phyloP scores from a whole-genome alignment of 108 stramenopile genomes.

The Pseudonitzschia pungens region DNA sequence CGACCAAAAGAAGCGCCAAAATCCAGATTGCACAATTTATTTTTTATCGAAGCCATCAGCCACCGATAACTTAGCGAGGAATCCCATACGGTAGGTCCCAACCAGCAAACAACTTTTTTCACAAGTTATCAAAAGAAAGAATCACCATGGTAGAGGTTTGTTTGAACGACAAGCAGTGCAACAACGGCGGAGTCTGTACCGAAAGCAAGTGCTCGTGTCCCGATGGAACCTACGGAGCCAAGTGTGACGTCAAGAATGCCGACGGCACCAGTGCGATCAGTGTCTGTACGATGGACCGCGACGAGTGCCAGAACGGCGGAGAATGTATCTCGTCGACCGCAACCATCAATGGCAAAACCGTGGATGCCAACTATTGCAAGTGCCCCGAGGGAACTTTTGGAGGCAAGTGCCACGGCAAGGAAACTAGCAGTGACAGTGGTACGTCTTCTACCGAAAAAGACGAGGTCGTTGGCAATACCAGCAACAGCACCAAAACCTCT shows the following conservation, averaged over 20 bases:
- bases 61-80: too few relatives aligned
- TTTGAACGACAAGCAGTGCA: neutral
- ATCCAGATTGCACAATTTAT: too few relatives aligned
- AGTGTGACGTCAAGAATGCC: neutral
- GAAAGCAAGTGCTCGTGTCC: neutral
- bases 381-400: neutral
- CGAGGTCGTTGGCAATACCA: too few relatives aligned
- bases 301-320: neutral
- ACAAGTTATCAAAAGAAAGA: too few relatives aligned
- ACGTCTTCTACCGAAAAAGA: too few relatives aligned
- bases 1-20: too few relatives aligned
- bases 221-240: neutral
- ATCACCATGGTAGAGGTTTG: too few relatives aligned
- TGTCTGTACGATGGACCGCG: neutral
- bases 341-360: neutral
- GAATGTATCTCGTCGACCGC: neutral
- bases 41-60: too few relatives aligned
- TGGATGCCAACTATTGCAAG: slow-evolving; percentile 2
- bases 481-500: too few relatives aligned
- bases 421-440: too few relatives aligned
- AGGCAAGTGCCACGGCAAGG: neutral
- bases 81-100: too few relatives aligned
- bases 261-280: neutral
- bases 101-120: too few relatives aligned
- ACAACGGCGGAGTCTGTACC: neutral